Evolutionary conservation across 139 green algal species (phyloP), one percentile per base, ranked within the genome.

Genomic region (Picochlorum sp.): DNA sequence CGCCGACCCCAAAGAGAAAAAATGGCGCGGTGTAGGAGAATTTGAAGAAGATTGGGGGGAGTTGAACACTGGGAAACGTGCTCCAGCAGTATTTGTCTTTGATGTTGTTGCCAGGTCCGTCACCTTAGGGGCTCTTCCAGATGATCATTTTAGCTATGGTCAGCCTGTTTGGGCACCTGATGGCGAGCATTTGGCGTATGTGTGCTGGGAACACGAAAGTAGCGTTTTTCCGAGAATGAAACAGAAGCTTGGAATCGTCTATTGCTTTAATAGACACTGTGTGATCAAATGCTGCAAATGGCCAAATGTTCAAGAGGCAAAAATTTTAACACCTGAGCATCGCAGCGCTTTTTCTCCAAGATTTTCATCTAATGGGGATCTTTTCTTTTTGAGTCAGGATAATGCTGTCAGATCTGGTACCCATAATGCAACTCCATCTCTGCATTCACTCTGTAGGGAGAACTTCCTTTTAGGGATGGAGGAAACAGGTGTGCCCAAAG

Each of bases 41-140:
- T 67, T 68, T 24, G 28, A 73, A 55, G 86, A 95, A 54, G 90
- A 96, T 73, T 96, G 90, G 90, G 90, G 90, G 0, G 90, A 96
- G 76, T 66, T 84, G 6, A 89, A 94, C 76, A 89, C 82, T 0
- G 85, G 84, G 49, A 87, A 88, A 70, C 65, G 57, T 31, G 24
- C 76, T 23, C 83, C 86, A 6, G 65, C 55, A 1, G 56, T 87
- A n/a, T 92, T 79, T 68, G 69, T 90, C 15, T 73, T 92, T 24
- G 81, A 92, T 62, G 31, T 78, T 18, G 41, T 58, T 38, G 63
- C 38, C 1, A 67, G 57, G 34, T 11, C 9, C 4, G 76, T 86
- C 8, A 56, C 38, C 14, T 65, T 9, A 7, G 69, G 88, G 34
- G 15, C n/a, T 9, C 66, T 69, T 6, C 62, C 84, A 20, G 74